Evolutionary conservation across 352 stramenopile species (phyloP).

Genomic region (Globisporangium paddicum): DNA sequence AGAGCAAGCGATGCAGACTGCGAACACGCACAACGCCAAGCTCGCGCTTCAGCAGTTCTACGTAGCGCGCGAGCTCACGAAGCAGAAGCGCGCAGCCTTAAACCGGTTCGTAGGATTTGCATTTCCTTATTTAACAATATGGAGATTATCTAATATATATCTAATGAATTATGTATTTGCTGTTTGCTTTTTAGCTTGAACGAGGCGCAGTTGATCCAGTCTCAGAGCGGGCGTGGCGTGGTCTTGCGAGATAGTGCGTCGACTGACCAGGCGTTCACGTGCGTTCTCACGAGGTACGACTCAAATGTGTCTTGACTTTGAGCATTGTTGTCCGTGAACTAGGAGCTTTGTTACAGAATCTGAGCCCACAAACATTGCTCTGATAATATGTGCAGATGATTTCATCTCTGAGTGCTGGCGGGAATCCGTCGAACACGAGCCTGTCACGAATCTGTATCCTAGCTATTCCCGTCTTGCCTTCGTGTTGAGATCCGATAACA

Average conservation of each 20-base stretch:
- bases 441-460: no score
- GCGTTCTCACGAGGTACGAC: background rate
- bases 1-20: constrained; percentile 12
- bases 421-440: no score
- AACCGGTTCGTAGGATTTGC: constrained; percentile 14
- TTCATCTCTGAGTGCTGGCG: no score
- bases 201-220: constrained; percentile 17
- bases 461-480: no score
- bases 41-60: constrained; percentile 24
- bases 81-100: constrained; percentile 15
- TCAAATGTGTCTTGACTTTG: background rate
- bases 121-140: background rate
- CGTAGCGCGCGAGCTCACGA: constrained; percentile 10
- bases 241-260: background rate
- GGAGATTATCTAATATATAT: background rate
- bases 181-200: constrained; percentile 3
- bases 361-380: no score
- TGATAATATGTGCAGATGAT: background rate
- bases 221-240: constrained; percentile 14
- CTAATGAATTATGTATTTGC: background rate
- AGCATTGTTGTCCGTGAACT: no score
- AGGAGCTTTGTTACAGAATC: no score
- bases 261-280: background rate
- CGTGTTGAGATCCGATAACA: no score
- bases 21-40: constrained; percentile 17